Evolutionary conservation across 2,329 filamentous ascomycete species (phyloP).

Genomic region (Leptographium lundbergii): DNA sequence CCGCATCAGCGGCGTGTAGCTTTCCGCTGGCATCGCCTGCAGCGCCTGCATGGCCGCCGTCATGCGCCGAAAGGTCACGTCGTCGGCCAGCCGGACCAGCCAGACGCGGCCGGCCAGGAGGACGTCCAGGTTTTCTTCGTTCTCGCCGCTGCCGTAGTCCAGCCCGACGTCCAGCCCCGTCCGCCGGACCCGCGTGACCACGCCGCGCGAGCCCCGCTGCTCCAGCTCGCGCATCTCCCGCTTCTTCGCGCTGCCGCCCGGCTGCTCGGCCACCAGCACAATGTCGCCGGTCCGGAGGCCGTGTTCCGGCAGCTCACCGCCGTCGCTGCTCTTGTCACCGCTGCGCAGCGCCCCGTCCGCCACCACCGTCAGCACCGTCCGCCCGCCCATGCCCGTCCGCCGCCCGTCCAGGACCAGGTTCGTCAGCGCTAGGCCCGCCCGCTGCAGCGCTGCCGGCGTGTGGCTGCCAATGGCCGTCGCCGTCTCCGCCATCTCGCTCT

Average conservation of each 20-base stretch:
- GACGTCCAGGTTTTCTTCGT: conserved; percentile 30
- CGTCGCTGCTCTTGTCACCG: neutral
- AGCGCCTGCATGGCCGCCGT: conserved; percentile 48
- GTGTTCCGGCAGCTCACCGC: conserved; percentile 51
- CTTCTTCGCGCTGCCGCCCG: conserved; percentile 58
- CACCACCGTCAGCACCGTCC: conserved; percentile 70
- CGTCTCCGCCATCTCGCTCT: conserved; percentile 60
- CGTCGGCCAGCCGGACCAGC: conserved; percentile 55
- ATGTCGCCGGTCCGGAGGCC: conserved; percentile 68
- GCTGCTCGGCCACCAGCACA: conserved; percentile 63
- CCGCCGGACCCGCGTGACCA: conserved; percentile 52
- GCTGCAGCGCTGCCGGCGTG: conserved; percentile 56
- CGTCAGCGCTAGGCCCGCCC: conserved; percentile 65
- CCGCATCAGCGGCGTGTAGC: conserved; percentile 47
- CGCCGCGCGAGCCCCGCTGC: conserved; percentile 54
- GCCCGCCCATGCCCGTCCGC: conserved; percentile 84
- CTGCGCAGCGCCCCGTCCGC: conserved; percentile 41
- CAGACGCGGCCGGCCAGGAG: conserved; percentile 33
- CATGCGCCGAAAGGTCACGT: conserved; percentile 56
- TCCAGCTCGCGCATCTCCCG: conserved; percentile 59
- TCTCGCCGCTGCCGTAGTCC: conserved; percentile 36
- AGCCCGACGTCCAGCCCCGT: conserved; percentile 52
- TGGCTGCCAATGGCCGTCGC: conserved; percentile 52
- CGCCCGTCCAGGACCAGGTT: conserved; percentile 64
- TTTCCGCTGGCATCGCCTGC: conserved; percentile 41